phyloP scores from a whole-genome alignment of 345 rosid genomes.

The Schrenkiella parvula region DNA sequence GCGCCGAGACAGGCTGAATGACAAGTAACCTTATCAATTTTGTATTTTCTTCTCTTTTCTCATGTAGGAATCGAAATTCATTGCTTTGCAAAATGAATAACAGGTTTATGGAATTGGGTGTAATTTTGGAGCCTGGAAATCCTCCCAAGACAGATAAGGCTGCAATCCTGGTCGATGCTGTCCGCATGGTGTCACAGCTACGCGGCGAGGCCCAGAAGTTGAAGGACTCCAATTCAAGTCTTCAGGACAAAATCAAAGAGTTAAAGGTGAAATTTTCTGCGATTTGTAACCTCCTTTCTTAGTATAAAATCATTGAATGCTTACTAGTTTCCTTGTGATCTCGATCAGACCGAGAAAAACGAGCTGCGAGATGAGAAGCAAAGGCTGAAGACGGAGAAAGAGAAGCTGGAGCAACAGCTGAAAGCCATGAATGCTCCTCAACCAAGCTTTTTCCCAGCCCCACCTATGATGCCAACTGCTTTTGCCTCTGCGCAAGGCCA shows the following conservation, averaged over 20 bases:
- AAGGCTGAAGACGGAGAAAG: conserved; percentile 84
- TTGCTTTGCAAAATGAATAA: background rate
- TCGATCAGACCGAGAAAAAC: conserved; percentile 75
- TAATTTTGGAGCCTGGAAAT: conserved; percentile 81
- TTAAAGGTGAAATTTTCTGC: conserved; percentile 43
- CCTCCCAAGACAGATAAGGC: conserved; percentile 93
- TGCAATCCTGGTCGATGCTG: conserved; percentile 76
- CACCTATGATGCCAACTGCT: conserved; percentile 67
- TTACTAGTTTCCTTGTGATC: conserved; percentile 1
- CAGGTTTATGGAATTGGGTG: conserved; percentile 86
- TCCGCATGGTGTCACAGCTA: conserved; percentile 76
- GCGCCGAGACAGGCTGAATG: conserved; percentile 92
- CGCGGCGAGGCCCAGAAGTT: conserved; percentile 70
- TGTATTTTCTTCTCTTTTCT: background rate
- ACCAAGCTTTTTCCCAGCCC: conserved; percentile 64
- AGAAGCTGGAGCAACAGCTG: conserved; percentile 64
- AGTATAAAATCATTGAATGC: background rate
- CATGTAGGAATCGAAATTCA: background rate
- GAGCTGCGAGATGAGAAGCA: conserved; percentile 87
- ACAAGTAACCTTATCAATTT: conserved; percentile 54
- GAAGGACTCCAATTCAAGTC: conserved; percentile 83
- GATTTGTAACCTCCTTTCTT: background rate
- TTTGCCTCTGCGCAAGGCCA: conserved; percentile 73
- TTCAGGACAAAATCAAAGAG: conserved; percentile 79
- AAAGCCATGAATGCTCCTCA: conserved; percentile 59